Evolutionary conservation across 2,329 filamentous ascomycete genomes (phyloP).

Genomic region (Penicillium sp.): DNA sequence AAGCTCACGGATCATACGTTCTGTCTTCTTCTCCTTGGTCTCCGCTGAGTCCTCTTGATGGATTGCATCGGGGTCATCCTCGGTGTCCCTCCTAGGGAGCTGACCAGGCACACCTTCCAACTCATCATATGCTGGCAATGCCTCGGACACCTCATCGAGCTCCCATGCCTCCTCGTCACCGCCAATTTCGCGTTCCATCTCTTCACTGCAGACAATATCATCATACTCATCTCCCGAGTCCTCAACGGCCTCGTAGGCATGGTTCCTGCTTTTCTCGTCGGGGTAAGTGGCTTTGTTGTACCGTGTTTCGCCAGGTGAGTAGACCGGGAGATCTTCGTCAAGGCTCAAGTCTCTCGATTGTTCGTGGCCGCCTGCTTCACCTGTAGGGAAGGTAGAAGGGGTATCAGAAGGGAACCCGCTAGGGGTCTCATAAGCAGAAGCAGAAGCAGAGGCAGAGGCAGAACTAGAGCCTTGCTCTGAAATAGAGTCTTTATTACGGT

Average conservation of each 20-base stretch:
- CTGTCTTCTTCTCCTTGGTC: conserved; percentile 3
- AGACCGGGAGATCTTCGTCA: not conserved
- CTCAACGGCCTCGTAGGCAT: not conserved
- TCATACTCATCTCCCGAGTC: conserved; percentile 5
- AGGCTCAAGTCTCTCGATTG: not conserved
- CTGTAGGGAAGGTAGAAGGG: not conserved
- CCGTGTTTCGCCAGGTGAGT: not conserved
- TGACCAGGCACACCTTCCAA: not conserved
- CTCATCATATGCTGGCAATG: conserved; percentile 6
- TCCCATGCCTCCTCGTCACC: conserved; percentile 13
- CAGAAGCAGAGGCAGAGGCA: not conserved
- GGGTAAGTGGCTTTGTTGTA: not conserved
- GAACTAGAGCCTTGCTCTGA: not conserved
- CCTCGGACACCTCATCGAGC: conserved; percentile 11
- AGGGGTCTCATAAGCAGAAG: not conserved
- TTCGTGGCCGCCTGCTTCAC: not conserved
- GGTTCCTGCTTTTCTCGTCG: not conserved
- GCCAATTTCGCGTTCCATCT: not conserved
- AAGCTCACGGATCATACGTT: conserved; percentile 8
- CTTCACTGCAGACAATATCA: not conserved
- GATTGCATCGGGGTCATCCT: not conserved
- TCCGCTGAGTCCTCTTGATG: not conserved
- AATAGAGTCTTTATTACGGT: not conserved
- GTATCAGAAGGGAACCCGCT: not conserved
- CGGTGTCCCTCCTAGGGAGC: not conserved